Conservation (phyloP, 179 eudicot species). For the Actinidia chinensis region DNA sequence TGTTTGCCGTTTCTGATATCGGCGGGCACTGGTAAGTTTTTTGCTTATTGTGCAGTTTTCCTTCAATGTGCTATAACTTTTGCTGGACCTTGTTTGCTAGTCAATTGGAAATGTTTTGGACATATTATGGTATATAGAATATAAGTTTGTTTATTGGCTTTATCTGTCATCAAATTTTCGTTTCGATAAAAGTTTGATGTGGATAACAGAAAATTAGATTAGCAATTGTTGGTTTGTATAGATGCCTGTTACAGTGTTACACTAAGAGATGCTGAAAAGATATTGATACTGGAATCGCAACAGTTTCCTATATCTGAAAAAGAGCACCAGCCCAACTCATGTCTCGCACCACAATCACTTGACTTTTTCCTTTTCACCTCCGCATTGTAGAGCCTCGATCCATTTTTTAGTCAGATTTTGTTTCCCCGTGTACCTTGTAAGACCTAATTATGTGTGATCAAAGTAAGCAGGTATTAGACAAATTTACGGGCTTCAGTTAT, state of each 20-base stretch:
- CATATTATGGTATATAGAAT: neutral
- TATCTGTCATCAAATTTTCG: neutral
- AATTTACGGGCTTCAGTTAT: neutral
- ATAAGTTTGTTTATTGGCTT: neutral
- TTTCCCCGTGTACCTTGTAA: neutral
- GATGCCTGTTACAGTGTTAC: neutral
- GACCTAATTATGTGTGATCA: neutral
- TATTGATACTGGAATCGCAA: neutral
- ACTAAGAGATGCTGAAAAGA: constrained; percentile 2
- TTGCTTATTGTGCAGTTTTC: neutral
- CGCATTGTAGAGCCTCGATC: neutral
- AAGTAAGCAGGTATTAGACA: neutral
- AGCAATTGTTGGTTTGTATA: too few species aligned
- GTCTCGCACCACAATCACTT: too few species aligned
- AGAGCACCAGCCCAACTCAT: neutral
- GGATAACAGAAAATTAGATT: neutral
- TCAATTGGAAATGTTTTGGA: neutral
- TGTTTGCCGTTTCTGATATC: constrained; percentile 96
- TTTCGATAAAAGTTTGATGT: neutral
- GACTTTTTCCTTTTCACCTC: neutral
- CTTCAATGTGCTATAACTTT: too few species aligned
- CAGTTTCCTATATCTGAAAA: neutral
- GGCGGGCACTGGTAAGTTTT: constrained; percentile 78
- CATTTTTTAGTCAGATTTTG: neutral
- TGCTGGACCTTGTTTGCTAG: neutral